phyloP scores from a whole-genome alignment of 148 eudicot genomes.

The Vaccinium macrocarpon region DNA sequence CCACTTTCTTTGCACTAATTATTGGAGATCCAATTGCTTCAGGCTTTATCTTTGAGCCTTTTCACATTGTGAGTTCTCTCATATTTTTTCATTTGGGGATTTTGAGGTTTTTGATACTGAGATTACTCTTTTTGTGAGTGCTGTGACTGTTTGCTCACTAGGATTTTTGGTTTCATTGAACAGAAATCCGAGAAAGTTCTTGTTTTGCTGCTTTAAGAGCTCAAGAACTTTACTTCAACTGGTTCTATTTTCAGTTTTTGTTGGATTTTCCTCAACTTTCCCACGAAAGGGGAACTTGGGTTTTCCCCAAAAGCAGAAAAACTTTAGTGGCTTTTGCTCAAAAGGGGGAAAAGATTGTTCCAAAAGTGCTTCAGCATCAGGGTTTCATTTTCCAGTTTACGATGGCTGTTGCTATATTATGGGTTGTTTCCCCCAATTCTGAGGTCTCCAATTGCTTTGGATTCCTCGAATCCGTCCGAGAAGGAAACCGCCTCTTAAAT shows the following conservation, averaged over 20 bases:
- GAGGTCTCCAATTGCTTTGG: conserved; percentile 54
- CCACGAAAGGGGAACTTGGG: conserved; percentile 1
- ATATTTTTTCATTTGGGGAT: background rate
- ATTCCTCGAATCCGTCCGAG: conserved; percentile 42
- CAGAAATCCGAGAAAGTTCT: background rate
- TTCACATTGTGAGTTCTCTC: background rate
- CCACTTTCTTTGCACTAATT: background rate
- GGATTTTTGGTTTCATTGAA: background rate
- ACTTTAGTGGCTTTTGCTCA: too few relatives aligned
- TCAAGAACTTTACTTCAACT: conserved; percentile 16
- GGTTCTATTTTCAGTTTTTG: background rate
- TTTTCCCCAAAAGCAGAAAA: background rate
- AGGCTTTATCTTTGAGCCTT: conserved; percentile 5
- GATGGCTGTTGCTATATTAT: conserved; percentile 76
- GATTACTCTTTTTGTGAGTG: background rate
- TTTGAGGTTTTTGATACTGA: background rate
- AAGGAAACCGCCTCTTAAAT: conserved; percentile 24
- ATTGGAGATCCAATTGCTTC: background rate
- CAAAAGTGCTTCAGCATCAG: background rate
- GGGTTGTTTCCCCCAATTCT: conserved; percentile 70
- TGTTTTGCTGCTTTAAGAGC: background rate
- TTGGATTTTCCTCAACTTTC: background rate
- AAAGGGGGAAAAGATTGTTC: conserved; percentile 1
- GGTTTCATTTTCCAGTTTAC: conserved; percentile 7
- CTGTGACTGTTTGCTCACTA: background rate